Evolutionary conservation across 306 rosid genomes (phyloP).

Genomic region (Cucurbita ficifolia): DNA sequence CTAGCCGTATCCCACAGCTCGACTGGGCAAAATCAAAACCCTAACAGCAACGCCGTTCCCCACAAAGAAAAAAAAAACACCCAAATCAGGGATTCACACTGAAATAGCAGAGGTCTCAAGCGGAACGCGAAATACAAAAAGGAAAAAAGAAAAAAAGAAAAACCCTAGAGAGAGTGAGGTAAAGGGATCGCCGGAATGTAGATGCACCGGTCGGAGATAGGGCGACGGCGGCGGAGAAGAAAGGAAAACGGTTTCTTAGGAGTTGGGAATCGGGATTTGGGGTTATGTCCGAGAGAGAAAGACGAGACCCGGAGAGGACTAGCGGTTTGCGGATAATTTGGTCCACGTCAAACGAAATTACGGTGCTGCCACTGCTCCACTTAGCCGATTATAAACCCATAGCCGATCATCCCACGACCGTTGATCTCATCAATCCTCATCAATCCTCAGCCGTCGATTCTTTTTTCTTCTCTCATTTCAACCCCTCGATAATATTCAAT

Average conservation of each 20-base stretch:
- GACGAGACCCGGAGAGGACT: constrained; percentile 3
- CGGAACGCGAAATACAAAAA: neutral
- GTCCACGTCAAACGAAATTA: constrained; percentile 4
- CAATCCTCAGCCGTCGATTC: neutral
- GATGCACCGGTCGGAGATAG: neutral
- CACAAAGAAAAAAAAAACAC: neutral
- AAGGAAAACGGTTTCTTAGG: neutral
- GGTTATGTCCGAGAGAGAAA: constrained; percentile 1
- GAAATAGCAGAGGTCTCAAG: neutral
- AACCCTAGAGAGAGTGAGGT: neutral
- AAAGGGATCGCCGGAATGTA: neutral
- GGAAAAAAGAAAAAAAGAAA: neutral
- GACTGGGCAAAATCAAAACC: neutral
- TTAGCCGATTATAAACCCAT: neutral
- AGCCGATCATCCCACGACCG: neutral
- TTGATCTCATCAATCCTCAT: neutral
- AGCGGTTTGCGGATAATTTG: constrained; percentile 1
- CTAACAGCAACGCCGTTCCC: neutral
- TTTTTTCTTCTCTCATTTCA: neutral
- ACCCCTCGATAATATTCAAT: neutral
- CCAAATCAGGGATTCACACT: neutral
- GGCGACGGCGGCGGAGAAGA: constrained; percentile 4
- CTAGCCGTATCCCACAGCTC: neutral
- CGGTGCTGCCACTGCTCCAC: neutral
- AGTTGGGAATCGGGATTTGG: neutral